A percentile compares a stretch with the other conserved stretches of the same genome.
Evolutionary conservation across 2,329 filamentous ascomycete species (phyloP).

Genomic region (Pyricularia grisea): DNA sequence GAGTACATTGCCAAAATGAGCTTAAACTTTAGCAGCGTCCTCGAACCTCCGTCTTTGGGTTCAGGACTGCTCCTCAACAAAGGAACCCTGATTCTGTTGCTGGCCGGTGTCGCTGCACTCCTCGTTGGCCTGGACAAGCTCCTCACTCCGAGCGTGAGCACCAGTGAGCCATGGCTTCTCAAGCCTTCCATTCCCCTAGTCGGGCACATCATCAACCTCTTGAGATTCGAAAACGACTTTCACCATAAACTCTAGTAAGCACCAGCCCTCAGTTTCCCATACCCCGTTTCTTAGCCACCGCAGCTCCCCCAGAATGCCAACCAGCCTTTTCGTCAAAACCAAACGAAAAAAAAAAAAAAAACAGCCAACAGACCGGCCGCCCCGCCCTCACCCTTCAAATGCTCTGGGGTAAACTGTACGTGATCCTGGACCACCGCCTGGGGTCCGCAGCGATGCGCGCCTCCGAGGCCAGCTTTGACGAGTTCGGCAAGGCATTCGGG

Average conservation of each 20-base stretch:
- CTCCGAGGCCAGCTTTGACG: conserved; percentile 31
- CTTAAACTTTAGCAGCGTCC: not conserved
- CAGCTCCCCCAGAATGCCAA: not conserved
- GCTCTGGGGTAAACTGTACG: conserved; percentile 31
- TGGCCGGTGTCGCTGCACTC: not conserved
- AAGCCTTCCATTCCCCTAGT: not conserved
- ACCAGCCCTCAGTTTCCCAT: not conserved
- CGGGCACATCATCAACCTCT: not conserved
- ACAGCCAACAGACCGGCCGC: not conserved
- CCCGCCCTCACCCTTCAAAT: conserved; percentile 34
- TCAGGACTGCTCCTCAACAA: not conserved
- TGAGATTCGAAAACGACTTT: not conserved
- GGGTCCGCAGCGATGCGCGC: conserved; percentile 27
- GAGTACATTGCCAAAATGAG: not conserved
- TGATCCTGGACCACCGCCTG: conserved; percentile 28
- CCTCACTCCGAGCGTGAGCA: not conserved
- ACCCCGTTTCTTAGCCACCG: not conserved
- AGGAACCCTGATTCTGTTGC: not conserved
- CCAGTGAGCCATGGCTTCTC: not conserved
- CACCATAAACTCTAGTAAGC: not conserved
- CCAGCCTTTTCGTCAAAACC: too few species aligned
- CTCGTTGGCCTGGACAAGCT: not conserved
- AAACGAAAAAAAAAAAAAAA: not conserved
- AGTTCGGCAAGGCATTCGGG: conserved; percentile 27
- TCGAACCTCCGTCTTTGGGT: not conserved